Percentiles rank a stretch among this genome's conserved stretches.
These are phyloP conservation scores for Dictyostelium purpureum DNA, from an alignment of 78 protist species.

Conservation along the genomic window DNA sequence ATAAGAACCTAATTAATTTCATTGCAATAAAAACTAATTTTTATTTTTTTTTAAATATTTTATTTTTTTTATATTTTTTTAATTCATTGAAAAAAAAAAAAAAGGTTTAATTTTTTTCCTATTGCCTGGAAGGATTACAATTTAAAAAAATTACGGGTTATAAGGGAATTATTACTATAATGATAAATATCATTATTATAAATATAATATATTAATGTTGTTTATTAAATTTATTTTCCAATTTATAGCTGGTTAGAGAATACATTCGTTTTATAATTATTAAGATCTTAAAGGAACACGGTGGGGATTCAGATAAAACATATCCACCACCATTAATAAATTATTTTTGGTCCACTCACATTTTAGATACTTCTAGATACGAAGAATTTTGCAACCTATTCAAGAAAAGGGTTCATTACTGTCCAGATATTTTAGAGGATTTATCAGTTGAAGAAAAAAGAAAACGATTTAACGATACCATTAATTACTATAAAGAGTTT, in stretches of 20 bases:
- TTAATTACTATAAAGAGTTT: not conserved
- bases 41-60: no score
- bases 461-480: not conserved
- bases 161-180: no score
- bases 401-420: not conserved
- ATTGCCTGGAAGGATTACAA: no score
- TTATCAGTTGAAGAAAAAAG: not conserved
- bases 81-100: no score
- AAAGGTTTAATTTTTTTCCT: no score
- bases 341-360: not conserved
- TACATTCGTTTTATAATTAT: not conserved
- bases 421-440: not conserved
- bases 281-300: not conserved
- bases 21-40: no score
- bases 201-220: no score
- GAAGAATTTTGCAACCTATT: conserved; percentile 4
- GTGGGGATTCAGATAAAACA: not conserved
- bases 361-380: not conserved
- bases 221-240: not conserved
- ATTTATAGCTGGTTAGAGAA: not conserved
- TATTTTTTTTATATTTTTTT: no score
- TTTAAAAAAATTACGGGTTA: no score
- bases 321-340: not conserved
- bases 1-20: no score
- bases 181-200: no score